phyloP scores from a whole-genome alignment of 208 protist species.

The Herpetomonas tarakana region DNA sequence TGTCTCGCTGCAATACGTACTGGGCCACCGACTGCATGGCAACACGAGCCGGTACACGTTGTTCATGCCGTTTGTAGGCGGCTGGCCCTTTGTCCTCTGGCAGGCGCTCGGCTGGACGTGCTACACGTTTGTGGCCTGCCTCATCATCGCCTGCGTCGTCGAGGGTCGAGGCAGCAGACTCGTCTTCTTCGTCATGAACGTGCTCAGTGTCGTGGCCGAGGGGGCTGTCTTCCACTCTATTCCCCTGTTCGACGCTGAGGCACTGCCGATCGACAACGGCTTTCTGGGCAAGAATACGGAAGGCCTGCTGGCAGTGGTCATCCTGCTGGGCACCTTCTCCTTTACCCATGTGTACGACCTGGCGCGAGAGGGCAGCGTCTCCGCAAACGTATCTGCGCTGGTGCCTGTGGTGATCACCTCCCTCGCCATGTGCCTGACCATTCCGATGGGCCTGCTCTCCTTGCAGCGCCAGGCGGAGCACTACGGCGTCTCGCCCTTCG shows the following conservation, averaged over 20 bases:
- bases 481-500: conserved; percentile 28
- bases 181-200: conserved; percentile 30
- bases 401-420: conserved; percentile 48
- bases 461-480: conserved; percentile 55
- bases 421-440: conserved; percentile 43
- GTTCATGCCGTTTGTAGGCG: conserved; percentile 80
- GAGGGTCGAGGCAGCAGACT: conserved; percentile 34
- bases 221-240: conserved; percentile 40
- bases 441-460: conserved; percentile 70
- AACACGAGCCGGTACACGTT: conserved; percentile 35
- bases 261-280: conserved; percentile 9
- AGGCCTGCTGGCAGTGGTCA: conserved; percentile 53
- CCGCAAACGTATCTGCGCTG: conserved; percentile 28
- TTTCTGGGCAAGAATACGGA: conserved; percentile 66
- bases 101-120: conserved; percentile 59
- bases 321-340: conserved; percentile 51
- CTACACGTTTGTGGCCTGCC: conserved; percentile 32
- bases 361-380: conserved; percentile 19
- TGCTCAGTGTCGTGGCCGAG: conserved; percentile 50
- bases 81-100: conserved; percentile 41
- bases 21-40: conserved; percentile 52
- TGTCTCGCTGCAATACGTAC: conserved; percentile 52
- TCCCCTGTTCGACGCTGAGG: conserved; percentile 37
- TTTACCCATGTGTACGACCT: conserved; percentile 47
- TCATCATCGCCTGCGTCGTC: conserved; percentile 40